phyloP scores from a whole-genome alignment of 2,329 filamentous ascomycete species.

The Pseudofabraea citricarpa region DNA sequence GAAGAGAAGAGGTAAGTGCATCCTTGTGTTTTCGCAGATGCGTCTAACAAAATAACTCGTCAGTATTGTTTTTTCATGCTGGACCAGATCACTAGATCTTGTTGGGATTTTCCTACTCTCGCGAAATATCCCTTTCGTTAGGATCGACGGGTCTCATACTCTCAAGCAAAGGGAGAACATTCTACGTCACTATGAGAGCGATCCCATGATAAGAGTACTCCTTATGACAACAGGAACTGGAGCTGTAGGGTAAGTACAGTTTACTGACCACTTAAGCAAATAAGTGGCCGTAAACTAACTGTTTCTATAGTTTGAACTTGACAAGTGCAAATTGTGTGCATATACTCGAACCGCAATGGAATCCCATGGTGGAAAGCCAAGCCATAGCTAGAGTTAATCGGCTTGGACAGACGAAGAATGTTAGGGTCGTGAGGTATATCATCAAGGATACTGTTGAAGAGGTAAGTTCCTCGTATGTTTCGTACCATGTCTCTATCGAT shows the following conservation, averaged over 20 bases:
- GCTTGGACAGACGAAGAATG: slow-evolving; percentile 2
- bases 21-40: too few relatives aligned
- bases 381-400: slow-evolving; percentile 4
- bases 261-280: neutral
- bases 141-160: slow-evolving; percentile 10
- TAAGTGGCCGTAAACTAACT: neutral
- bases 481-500: too few relatives aligned
- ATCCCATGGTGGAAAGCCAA: slow-evolving; percentile 6
- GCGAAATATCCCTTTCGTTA: slow-evolving; percentile 6
- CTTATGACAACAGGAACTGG: slow-evolving; percentile 17
- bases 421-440: slow-evolving; percentile 4
- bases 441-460: slow-evolving; percentile 13
- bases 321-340: neutral
- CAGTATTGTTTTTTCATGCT: slow-evolving; percentile 17
- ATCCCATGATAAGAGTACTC: slow-evolving; percentile 7
- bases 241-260: slow-evolving; percentile 10
- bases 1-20: slow-evolving; percentile 12
- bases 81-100: slow-evolving; percentile 16
- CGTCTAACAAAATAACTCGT: too few relatives aligned
- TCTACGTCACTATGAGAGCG: slow-evolving; percentile 7
- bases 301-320: neutral
- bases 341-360: slow-evolving; percentile 7
- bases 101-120: slow-evolving; percentile 6
- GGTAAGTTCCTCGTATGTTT: too few relatives aligned
- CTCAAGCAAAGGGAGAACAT: slow-evolving; percentile 5